Evolutionary conservation across 2,329 filamentous ascomycete species (phyloP).

Genomic region (Lachnellula cervina): DNA sequence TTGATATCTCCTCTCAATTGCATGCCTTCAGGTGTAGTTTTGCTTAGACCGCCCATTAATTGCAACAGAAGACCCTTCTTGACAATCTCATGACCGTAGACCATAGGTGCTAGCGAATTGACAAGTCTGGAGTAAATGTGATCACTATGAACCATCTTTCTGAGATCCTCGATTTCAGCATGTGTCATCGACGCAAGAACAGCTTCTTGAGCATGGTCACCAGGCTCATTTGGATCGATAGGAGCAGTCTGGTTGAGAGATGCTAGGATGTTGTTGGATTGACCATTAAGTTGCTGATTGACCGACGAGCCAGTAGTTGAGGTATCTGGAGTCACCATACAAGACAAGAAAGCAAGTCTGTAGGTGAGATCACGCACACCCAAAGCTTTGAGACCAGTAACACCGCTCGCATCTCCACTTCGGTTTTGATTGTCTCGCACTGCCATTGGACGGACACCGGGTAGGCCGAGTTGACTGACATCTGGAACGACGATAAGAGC

Average conservation of each 20-base stretch:
- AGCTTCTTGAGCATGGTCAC: constrained; percentile 82
- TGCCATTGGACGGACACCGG: constrained; percentile 76
- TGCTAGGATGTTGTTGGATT: constrained; percentile 78
- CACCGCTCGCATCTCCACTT: constrained; percentile 72
- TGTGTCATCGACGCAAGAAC: constrained; percentile 81
- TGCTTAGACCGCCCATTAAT: constrained; percentile 91
- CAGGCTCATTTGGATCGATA: constrained; percentile 62
- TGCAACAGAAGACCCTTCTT: constrained; percentile 95
- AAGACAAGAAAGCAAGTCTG: constrained; percentile 90
- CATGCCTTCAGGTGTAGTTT: constrained; percentile 91
- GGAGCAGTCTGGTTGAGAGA: constrained; percentile 71
- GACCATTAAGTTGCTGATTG: constrained; percentile 63
- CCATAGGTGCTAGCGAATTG: constrained; percentile 91
- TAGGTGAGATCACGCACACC: constrained; percentile 95
- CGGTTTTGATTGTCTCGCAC: constrained; percentile 78
- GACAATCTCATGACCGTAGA: constrained; percentile 94
- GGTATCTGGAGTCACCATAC: constrained; percentile 90
- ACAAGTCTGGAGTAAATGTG: constrained; percentile 93
- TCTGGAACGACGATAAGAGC: constrained; percentile 95
- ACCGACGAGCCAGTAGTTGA: constrained; percentile 72
- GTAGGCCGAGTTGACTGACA: constrained; percentile 88
- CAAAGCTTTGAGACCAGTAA: constrained; percentile 83
- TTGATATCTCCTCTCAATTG: constrained; percentile 95
- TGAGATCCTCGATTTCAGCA: constrained; percentile 85
- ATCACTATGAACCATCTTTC: constrained; percentile 88